Percentiles rank a stretch among this genome's conserved stretches.
Conservation (phyloP, 495 filamentous ascomycete species). For the Lineolata rhizophorae region DNA sequence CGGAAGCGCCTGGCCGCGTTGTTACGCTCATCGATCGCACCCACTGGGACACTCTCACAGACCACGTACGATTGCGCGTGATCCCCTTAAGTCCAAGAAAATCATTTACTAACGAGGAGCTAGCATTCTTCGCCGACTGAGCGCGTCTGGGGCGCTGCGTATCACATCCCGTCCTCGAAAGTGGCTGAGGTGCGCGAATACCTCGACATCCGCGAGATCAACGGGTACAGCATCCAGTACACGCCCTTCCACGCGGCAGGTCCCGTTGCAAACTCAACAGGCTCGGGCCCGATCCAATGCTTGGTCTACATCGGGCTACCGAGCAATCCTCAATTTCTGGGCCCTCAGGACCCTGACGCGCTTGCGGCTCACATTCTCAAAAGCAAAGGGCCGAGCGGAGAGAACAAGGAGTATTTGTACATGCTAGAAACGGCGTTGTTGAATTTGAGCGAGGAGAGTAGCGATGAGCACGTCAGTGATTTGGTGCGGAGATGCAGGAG, state of each 20-base stretch:
- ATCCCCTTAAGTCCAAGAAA: not conserved
- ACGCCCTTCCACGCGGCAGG: conserved; percentile 46
- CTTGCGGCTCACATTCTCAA: conserved; percentile 70
- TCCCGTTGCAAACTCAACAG: conserved; percentile 12
- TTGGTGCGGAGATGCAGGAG: conserved; percentile 32
- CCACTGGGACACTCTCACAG: conserved; percentile 60
- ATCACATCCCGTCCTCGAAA: conserved; percentile 54
- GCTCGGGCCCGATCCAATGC: conserved; percentile 23
- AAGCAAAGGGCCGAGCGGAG: conserved; percentile 63
- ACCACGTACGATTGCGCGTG: conserved; percentile 24
- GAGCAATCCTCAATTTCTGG: conserved; percentile 80
- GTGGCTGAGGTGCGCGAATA: conserved; percentile 70
- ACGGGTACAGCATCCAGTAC: conserved; percentile 82
- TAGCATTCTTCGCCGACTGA: conserved; percentile 28
- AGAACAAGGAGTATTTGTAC: conserved; percentile 81
- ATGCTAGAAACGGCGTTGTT: conserved; percentile 56
- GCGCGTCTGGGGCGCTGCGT: conserved; percentile 77
- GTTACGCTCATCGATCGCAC: conserved; percentile 72
- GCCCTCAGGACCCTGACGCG: conserved; percentile 53
- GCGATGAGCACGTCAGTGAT: conserved; percentile 57
- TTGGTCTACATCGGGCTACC: conserved; percentile 94
- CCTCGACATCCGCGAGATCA: conserved; percentile 91
- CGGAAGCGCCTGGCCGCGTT: conserved; percentile 66
- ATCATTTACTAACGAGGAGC: not conserved
- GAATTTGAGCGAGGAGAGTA: conserved; percentile 51